Conservation (phyloP, 768 basidiomycete genomes). For the Cystobasidiopsis lactophilus region DNA sequence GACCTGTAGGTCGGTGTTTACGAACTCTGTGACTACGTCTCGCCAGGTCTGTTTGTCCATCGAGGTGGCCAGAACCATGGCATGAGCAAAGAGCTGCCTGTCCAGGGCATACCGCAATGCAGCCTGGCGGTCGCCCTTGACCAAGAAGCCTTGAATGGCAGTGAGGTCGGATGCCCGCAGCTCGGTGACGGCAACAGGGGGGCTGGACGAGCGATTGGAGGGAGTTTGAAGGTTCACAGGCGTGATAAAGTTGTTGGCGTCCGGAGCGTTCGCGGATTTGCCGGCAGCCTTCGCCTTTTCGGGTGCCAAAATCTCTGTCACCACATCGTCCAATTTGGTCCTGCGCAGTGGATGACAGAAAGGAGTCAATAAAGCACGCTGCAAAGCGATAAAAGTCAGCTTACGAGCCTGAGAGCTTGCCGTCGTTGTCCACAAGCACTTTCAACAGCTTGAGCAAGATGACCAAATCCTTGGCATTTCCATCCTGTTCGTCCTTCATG, state of each 20-base stretch:
- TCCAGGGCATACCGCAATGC: conserved; percentile 77
- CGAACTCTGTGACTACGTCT: conserved; percentile 65
- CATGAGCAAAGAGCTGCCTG: conserved; percentile 81
- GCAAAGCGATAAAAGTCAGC: conserved; percentile 21
- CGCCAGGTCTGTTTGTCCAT: conserved; percentile 87
- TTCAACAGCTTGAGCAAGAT: conserved; percentile 50
- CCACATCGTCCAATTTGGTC: conserved; percentile 45
- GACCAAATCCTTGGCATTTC: conserved; percentile 51
- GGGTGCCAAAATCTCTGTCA: conserved; percentile 52
- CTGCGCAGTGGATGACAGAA: conserved; percentile 22
- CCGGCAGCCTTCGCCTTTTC: background rate
- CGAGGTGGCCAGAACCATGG: conserved; percentile 77
- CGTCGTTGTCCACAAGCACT: conserved; percentile 72
- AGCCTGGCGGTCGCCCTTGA: conserved; percentile 61
- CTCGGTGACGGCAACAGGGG: conserved; percentile 35
- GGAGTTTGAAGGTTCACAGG: conserved; percentile 14
- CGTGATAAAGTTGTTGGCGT: conserved; percentile 6
- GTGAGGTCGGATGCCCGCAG: conserved; percentile 45
- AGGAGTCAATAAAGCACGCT: too few species aligned
- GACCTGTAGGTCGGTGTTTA: conserved; percentile 42
- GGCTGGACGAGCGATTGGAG: background rate
- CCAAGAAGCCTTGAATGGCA: conserved; percentile 53
- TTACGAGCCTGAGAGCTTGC: conserved; percentile 64
- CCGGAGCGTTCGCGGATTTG: too few species aligned
- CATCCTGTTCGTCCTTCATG: conserved; percentile 27